Base-by-base conservation (phyloP, 768 basidiomycete species). In the Coprinopsis cinerea region DNA sequence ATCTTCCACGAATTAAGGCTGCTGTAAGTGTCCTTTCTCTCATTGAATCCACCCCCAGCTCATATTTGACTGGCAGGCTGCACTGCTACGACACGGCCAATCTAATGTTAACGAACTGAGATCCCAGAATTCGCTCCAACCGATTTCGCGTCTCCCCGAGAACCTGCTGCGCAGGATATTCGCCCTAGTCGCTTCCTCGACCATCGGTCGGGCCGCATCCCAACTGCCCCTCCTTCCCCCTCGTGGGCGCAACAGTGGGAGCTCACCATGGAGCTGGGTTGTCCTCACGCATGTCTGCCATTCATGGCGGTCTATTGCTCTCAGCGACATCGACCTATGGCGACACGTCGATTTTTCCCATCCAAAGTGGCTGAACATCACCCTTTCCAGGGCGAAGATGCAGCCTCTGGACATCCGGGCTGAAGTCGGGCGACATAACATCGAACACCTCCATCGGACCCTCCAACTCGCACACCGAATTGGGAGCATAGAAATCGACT, bases 271-370 rank as follows among this genome's bases (percentile, higher is more conserved):
- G 69, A 61, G 64, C 25, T 73, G 70, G 72, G 55, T 67, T 27
- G 51, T 48, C 28, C 37, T 72, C 26, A 61, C 69, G 2, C 60
- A 67, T 36, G 68, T 72, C 6, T 73, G 72, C 56, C 65, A 65
- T 11, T 44, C 55, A 42, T 73, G 72, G 72, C 61, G 70, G 48
- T 53, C 51, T 23, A 55, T 60, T 20, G 67, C 70, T 15, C 57
- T 70, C 13, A 53, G 60, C n/a, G 62, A 57, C 36, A 59, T 47
- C 17, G 62, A 63, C 14, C 53, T 72, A 20, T 73, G 70, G 72
- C 57, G 61, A 42, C 62, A 64, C 51, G 59, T 72, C 54, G 72
- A 73, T 49, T 73, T 71, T 47, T 64, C 69, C 1, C 60, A 68
- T 54, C 63, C 68, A 4, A 60, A 50, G 55, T 65, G 64, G 62